Evolutionary conservation across 2,329 filamentous ascomycete species (phyloP).

Genomic region (Thermoascus crustaceus): DNA sequence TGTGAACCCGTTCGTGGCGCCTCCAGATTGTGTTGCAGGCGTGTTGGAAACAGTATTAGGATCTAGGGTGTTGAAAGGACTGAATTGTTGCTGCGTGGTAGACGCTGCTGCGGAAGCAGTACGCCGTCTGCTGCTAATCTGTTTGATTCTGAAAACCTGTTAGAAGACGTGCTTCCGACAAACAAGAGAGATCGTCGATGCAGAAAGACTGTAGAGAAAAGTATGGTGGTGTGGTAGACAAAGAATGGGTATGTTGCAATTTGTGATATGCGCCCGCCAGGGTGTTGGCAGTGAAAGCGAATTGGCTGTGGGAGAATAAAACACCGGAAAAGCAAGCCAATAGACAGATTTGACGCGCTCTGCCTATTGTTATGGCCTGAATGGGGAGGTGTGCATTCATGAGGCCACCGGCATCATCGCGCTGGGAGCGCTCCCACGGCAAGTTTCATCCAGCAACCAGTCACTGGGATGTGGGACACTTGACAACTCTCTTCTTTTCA

Average conservation of each 20-base stretch:
- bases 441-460: no score
- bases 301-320: background rate
- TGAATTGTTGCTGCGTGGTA: constrained; percentile 13
- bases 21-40: constrained; percentile 11
- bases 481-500: constrained; percentile 19
- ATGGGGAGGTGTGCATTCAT: no score
- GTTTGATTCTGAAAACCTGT: constrained; percentile 20
- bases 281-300: constrained; percentile 1
- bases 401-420: no score
- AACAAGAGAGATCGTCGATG: background rate
- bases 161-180: constrained; percentile 5
- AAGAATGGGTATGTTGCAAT: no score
- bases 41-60: constrained; percentile 21
- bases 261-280: no score
- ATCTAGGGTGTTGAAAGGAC: constrained; percentile 22
- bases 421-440: no score
- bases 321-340: no score
- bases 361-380: no score
- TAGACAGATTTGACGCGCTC: no score
- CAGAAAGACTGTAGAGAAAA: constrained; percentile 1
- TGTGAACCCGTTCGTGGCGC: constrained; percentile 20
- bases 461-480: no score
- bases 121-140: constrained; percentile 17
- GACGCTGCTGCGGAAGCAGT: constrained; percentile 13
- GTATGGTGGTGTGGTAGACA: background rate